phyloP scores from a whole-genome alignment of 257 asterid genomes.

The Nemophila menziesii region DNA sequence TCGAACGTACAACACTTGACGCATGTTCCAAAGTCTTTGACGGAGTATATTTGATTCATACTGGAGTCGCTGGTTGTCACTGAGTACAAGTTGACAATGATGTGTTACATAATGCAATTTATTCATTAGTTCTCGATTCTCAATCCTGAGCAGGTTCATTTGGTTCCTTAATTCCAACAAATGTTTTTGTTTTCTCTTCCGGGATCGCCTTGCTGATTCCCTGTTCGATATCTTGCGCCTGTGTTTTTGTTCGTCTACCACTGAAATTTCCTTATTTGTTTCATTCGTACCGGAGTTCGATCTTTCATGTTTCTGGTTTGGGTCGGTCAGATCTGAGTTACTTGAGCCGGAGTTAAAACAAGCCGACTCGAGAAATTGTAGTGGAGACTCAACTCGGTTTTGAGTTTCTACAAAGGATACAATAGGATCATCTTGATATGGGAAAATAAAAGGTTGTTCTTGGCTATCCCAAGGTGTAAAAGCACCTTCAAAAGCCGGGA shows the following conservation, averaged over 20 bases:
- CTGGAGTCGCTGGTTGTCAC: constrained; percentile 46
- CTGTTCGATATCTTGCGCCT: constrained; percentile 86
- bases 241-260: constrained; percentile 50
- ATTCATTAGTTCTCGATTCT: constrained; percentile 56
- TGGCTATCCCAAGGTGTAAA: constrained; percentile 44
- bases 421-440: constrained; percentile 8
- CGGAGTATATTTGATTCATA: constrained; percentile 59
- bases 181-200: constrained; percentile 71
- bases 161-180: constrained; percentile 71
- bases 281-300: constrained; percentile 21
- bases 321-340: constrained; percentile 20
- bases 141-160: constrained; percentile 40
- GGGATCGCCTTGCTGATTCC: constrained; percentile 82
- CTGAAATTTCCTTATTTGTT: constrained; percentile 11
- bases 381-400: constrained; percentile 11
- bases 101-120: constrained; percentile 35
- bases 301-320: constrained; percentile 11
- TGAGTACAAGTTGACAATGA: constrained; percentile 27
- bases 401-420: neutral
- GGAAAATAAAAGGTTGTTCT: constrained; percentile 27
- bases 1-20: constrained; percentile 54
- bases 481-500: constrained; percentile 39
- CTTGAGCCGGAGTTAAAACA: constrained; percentile 39
- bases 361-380: constrained; percentile 30
- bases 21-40: constrained; percentile 58